These are phyloP conservation scores for Quercus dentata DNA, from an alignment of 306 rosid species.

Conservation along the genomic window DNA sequence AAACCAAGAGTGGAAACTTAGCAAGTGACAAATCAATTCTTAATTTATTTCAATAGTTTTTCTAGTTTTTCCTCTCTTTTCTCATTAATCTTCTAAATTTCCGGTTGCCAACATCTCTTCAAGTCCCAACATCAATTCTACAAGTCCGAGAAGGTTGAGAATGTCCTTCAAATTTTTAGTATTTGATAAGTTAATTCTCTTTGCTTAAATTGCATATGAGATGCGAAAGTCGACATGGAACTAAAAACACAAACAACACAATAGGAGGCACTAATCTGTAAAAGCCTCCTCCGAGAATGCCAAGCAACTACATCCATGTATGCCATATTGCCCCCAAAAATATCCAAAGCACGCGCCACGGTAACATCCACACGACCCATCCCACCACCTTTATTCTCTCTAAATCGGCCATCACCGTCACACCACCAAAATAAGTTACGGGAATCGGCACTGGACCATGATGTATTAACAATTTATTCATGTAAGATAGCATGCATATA, in stretches of 20 bases:
- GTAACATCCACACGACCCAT: conserved; percentile 71
- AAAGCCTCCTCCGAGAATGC: conserved; percentile 53
- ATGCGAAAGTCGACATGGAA: too few relatives aligned
- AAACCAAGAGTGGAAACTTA: too few relatives aligned
- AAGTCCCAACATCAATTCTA: too few relatives aligned
- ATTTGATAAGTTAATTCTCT: too few relatives aligned
- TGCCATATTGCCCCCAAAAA: conserved; percentile 67
- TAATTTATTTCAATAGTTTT: too few relatives aligned
- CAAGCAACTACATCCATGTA: conserved; percentile 74
- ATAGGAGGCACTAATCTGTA: conserved; percentile 23
- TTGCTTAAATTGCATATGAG: too few relatives aligned
- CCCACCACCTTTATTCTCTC: conserved; percentile 77
- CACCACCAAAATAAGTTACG: conserved; percentile 92
- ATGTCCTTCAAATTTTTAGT: too few relatives aligned
- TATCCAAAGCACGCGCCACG: conserved; percentile 85
- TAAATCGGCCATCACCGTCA: conserved; percentile 73
- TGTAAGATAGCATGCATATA: background rate
- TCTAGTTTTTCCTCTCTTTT: too few relatives aligned
- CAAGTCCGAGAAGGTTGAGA: too few relatives aligned
- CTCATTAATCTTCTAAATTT: too few relatives aligned
- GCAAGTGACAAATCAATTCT: too few relatives aligned
- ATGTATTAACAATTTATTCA: conserved; percentile 1
- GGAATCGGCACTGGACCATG: conserved; percentile 57
- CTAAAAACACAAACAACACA: background rate
- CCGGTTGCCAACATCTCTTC: too few relatives aligned